phyloP scores from a whole-genome alignment of 352 stramenopile species.

The Plasmopara muralis region DNA sequence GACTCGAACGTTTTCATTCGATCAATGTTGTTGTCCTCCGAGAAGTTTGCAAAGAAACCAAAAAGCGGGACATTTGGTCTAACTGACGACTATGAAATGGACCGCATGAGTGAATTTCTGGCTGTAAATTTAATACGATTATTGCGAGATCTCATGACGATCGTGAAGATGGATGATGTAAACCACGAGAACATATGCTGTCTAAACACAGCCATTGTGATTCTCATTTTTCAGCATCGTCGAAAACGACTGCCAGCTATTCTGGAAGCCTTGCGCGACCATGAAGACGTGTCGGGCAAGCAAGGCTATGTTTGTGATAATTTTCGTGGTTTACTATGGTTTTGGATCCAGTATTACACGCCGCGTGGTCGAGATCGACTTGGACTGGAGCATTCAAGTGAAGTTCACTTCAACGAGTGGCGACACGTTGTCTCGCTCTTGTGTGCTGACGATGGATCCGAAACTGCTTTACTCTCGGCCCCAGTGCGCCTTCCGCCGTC shows the following conservation, averaged over 20 bases:
- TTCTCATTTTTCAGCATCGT: constrained; percentile 92
- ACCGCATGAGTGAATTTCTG: constrained; percentile 85
- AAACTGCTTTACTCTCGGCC: constrained; percentile 64
- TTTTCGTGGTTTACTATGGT: constrained; percentile 92
- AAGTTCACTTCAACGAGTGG: constrained; percentile 94
- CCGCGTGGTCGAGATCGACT: constrained; percentile 89
- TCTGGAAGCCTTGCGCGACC: constrained; percentile 52
- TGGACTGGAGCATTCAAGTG: constrained; percentile 92
- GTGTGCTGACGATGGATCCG: constrained; percentile 88
- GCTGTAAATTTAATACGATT: constrained; percentile 83
- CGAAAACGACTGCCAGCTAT: constrained; percentile 71
- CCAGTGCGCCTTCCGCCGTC: constrained; percentile 51
- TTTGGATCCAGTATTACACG: constrained; percentile 95
- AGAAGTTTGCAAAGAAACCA: constrained; percentile 55
- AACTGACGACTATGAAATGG: constrained; percentile 53
- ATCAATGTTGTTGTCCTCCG: constrained; percentile 81
- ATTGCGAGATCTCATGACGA: constrained; percentile 91
- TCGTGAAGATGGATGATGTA: constrained; percentile 92
- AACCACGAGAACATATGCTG: constrained; percentile 98
- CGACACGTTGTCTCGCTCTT: constrained; percentile 85
- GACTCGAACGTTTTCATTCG: constrained; percentile 97
- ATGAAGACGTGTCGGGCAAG: constrained; percentile 60
- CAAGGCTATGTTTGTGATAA: constrained; percentile 76
- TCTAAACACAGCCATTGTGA: constrained; percentile 94
- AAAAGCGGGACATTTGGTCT: constrained; percentile 33